Evolutionary conservation across 2,329 filamentous ascomycete species (phyloP).

Genomic region (Alternaria conjuncta): DNA sequence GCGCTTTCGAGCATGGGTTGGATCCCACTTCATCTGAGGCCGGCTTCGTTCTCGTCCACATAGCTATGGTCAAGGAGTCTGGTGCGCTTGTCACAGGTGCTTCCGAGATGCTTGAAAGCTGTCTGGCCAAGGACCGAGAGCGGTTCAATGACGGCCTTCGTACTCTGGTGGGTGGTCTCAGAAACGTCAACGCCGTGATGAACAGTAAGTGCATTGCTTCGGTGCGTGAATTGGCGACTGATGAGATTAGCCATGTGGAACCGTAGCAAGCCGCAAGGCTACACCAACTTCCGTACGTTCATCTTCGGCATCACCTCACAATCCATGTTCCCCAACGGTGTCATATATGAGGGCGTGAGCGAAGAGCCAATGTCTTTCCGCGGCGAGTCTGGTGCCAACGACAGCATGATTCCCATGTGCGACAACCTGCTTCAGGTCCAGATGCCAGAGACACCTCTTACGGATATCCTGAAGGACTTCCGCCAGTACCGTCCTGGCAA

Average conservation of each 20-base stretch:
- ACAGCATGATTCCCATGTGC: slow-evolving; percentile 89
- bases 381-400: slow-evolving; percentile 91
- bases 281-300: slow-evolving; percentile 91
- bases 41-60: slow-evolving; percentile 93
- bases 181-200: slow-evolving; percentile 79
- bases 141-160: slow-evolving; percentile 64
- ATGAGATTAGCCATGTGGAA: slow-evolving; percentile 76
- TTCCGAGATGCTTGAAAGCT: slow-evolving; percentile 67
- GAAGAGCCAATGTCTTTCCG: slow-evolving; percentile 81
- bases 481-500: slow-evolving; percentile 86
- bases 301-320: slow-evolving; percentile 96
- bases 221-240: background rate
- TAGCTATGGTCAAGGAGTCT: slow-evolving; percentile 93
- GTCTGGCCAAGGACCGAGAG: slow-evolving; percentile 53
- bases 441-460: slow-evolving; percentile 90
- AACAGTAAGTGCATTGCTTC: slow-evolving; percentile 61
- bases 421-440: slow-evolving; percentile 85
- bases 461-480: slow-evolving; percentile 87
- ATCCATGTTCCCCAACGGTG: slow-evolving; percentile 91
- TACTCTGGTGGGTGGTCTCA: slow-evolving; percentile 65
- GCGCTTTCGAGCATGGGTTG: slow-evolving; percentile 88
- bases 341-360: slow-evolving; percentile 84
- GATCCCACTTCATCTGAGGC: slow-evolving; percentile 89
- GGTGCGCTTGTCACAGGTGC: slow-evolving; percentile 77
- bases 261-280: slow-evolving; percentile 81